Evolutionary conservation across 306 rosid species (phyloP).

Genomic region (Geum urbanum): DNA sequence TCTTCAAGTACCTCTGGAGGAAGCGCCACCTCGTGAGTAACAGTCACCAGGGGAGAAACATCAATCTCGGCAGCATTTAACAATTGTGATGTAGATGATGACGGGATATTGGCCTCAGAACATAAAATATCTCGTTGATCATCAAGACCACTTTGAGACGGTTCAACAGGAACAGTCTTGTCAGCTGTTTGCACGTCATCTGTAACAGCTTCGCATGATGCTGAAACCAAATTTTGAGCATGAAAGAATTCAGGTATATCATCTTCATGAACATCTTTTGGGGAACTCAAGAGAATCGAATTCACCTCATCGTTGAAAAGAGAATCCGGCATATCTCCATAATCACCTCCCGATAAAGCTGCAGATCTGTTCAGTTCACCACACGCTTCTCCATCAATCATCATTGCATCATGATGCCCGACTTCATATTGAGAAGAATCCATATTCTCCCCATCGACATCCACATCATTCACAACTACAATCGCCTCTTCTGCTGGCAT

Average conservation of each 20-base stretch:
- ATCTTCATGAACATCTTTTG: slow-evolving; percentile 36
- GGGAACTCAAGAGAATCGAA: slow-evolving; percentile 41
- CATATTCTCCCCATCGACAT: slow-evolving; percentile 29
- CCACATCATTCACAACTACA: slow-evolving; percentile 17
- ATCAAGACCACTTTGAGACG: slow-evolving; percentile 22
- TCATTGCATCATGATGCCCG: neutral
- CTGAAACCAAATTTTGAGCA: slow-evolving; percentile 27
- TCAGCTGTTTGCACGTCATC: slow-evolving; percentile 20
- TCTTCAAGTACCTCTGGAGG: slow-evolving; percentile 24
- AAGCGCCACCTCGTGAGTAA: slow-evolving; percentile 6
- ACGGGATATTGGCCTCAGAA: slow-evolving; percentile 28
- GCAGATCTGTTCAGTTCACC: slow-evolving; percentile 27
- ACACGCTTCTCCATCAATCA: slow-evolving; percentile 13
- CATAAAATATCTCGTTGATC: slow-evolving; percentile 25
- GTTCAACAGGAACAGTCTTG: slow-evolving; percentile 25
- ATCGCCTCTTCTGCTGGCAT: slow-evolving; percentile 31
- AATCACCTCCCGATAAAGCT: slow-evolving; percentile 29
- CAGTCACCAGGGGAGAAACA: slow-evolving; percentile 5
- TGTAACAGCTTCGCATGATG: slow-evolving; percentile 20
- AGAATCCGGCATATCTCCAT: slow-evolving; percentile 28
- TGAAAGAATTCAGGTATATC: slow-evolving; percentile 27
- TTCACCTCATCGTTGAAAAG: slow-evolving; percentile 27
- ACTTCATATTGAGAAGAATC: slow-evolving; percentile 13
- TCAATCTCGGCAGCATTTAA: slow-evolving; percentile 16
- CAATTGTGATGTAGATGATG: slow-evolving; percentile 23